phyloP scores from a whole-genome alignment of 768 basidiomycete species.

The Asterophora parasitica region DNA sequence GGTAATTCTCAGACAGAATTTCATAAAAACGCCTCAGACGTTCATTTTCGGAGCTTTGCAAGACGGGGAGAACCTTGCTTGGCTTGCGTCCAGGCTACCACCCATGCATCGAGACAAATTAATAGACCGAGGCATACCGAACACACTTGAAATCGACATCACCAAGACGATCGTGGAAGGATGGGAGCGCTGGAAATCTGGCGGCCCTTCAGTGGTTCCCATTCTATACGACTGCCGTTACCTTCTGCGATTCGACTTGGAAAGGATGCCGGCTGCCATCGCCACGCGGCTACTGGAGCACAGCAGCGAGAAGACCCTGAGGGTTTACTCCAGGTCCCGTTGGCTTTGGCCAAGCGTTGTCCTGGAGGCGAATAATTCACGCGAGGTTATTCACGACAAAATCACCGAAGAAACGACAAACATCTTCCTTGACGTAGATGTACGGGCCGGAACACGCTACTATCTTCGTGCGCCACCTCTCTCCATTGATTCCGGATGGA shows the following conservation, averaged over 20 bases:
- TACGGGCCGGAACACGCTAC: not conserved
- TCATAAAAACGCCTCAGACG: conserved; percentile 18
- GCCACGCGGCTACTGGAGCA: conserved; percentile 20
- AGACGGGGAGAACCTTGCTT: conserved; percentile 33
- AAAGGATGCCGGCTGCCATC: conserved; percentile 37
- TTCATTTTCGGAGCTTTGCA: conserved; percentile 4
- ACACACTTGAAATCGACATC: conserved; percentile 36
- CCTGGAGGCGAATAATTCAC: conserved; percentile 13
- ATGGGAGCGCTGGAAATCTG: conserved; percentile 15
- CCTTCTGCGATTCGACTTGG: conserved; percentile 41
- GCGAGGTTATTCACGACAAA: conserved; percentile 15
- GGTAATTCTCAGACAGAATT: conserved; percentile 28
- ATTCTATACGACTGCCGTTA: conserved; percentile 68
- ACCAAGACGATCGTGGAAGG: conserved; percentile 26
- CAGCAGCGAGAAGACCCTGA: conserved; percentile 19
- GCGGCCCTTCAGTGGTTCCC: conserved; percentile 22
- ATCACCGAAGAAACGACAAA: conserved; percentile 8
- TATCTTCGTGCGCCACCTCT: not conserved
- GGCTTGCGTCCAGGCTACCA: conserved; percentile 62
- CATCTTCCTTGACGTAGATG: not conserved
- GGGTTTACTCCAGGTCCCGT: conserved; percentile 32
- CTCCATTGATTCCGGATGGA: conserved; percentile 31
- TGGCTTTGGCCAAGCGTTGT: conserved; percentile 50
- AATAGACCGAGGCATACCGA: conserved; percentile 16
- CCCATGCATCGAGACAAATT: conserved; percentile 33